phyloP scores from a whole-genome alignment of 306 rosid genomes.

The Medicago arabica region DNA sequence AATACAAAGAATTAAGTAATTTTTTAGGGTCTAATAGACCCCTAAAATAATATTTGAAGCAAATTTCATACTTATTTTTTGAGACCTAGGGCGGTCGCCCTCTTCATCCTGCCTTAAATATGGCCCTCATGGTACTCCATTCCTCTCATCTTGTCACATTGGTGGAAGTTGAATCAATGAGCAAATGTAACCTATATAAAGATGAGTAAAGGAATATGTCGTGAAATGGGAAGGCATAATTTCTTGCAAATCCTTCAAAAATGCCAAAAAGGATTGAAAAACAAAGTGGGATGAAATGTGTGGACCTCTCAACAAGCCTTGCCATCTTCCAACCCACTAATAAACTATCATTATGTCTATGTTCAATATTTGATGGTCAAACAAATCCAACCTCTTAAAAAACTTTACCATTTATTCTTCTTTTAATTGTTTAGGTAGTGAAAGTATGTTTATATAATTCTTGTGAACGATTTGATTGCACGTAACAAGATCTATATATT shows the following conservation, averaged over 20 bases:
- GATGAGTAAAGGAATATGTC: slow-evolving; percentile 33
- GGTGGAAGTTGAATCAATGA: slow-evolving; percentile 29
- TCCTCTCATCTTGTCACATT: not conserved
- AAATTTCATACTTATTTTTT: no score
- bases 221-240: slow-evolving; percentile 44
- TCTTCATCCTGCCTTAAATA: no score
- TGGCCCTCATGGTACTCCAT: no score
- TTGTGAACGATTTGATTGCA: slow-evolving; percentile 42
- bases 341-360: slow-evolving; percentile 43
- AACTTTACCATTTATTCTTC: not conserved
- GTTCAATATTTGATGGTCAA: slow-evolving; percentile 37
- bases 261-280: slow-evolving; percentile 37
- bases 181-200: slow-evolving; percentile 21
- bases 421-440: not conserved
- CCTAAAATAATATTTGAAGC: no score
- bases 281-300: slow-evolving; percentile 40
- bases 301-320: slow-evolving; percentile 42
- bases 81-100: no score
- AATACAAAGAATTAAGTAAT: no score
- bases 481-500: slow-evolving; percentile 29
- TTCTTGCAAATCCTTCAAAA: slow-evolving; percentile 49
- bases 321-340: slow-evolving; percentile 47
- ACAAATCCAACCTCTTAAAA: slow-evolving; percentile 31
- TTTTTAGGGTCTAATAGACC: no score
- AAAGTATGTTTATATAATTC: not conserved